Conservation (phyloP, 2,329 filamentous ascomycete genomes). For the Talaromyces islandicus region DNA sequence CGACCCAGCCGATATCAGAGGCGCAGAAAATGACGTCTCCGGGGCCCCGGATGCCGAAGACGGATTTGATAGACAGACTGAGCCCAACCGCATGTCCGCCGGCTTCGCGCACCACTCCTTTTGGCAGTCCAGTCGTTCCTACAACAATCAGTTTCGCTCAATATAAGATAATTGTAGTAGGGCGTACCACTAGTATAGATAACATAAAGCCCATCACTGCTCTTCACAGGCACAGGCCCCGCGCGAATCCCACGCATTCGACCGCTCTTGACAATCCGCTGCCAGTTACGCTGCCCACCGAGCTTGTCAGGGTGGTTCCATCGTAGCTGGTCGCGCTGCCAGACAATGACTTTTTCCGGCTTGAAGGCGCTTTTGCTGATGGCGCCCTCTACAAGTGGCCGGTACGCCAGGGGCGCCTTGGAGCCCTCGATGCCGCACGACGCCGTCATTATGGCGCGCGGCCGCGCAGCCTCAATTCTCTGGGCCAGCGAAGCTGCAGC, state of each 20-base stretch:
- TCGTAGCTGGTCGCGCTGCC: slow-evolving; percentile 71
- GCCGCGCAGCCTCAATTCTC: slow-evolving; percentile 75
- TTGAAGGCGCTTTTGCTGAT: slow-evolving; percentile 63
- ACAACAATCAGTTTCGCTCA: background rate
- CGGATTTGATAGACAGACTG: slow-evolving; percentile 71
- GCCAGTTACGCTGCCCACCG: slow-evolving; percentile 73
- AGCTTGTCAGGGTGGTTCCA: slow-evolving; percentile 66
- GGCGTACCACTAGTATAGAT: slow-evolving; percentile 72
- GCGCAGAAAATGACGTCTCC: slow-evolving; percentile 77
- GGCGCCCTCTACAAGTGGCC: slow-evolving; percentile 69
- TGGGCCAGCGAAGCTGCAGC: slow-evolving; percentile 75
- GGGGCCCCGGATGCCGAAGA: slow-evolving; percentile 76
- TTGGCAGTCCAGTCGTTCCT: slow-evolving; percentile 75
- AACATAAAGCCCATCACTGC: slow-evolving; percentile 77
- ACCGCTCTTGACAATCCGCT: slow-evolving; percentile 66
- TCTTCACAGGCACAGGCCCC: slow-evolving; percentile 69
- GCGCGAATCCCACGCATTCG: slow-evolving; percentile 61
- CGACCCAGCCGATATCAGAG: slow-evolving; percentile 89
- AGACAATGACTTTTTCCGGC: slow-evolving; percentile 67
- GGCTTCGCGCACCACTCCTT: slow-evolving; percentile 75
- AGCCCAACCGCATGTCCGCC: slow-evolving; percentile 84
- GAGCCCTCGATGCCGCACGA: slow-evolving; percentile 86
- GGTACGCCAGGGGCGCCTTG: slow-evolving; percentile 74
- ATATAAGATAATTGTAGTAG: too few relatives aligned
- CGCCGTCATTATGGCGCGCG: slow-evolving; percentile 73